Evolutionary conservation across 2,329 filamentous ascomycete species (phyloP).

Genomic region (Mycosphaerella sp.): DNA sequence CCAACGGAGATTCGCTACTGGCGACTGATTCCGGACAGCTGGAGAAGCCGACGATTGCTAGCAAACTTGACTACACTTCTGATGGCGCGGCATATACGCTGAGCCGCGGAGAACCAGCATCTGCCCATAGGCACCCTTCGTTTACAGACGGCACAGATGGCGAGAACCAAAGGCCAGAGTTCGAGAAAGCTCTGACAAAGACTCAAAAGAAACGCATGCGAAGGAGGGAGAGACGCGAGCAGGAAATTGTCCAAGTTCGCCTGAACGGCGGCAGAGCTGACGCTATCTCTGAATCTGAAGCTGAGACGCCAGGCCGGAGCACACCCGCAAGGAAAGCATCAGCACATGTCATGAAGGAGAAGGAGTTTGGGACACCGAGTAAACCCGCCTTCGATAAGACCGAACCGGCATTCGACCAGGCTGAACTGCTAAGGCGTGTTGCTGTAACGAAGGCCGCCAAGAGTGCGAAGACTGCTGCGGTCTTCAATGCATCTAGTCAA

Average conservation of each 20-base stretch:
- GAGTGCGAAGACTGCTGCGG: background rate
- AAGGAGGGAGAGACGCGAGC: conserved; percentile 29
- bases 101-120: conserved; percentile 2
- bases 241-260: conserved; percentile 2
- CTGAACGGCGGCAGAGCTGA: conserved; percentile 15
- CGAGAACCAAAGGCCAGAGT: conserved; percentile 17
- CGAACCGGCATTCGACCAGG: background rate
- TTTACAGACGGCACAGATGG: conserved; percentile 22
- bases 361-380: conserved; percentile 2
- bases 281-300: conserved; percentile 33
- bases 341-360: conserved; percentile 24
- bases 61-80: conserved; percentile 38
- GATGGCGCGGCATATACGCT: conserved; percentile 38
- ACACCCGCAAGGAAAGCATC: conserved; percentile 37
- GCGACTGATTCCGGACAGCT: background rate
- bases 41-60: conserved; percentile 5
- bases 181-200: conserved; percentile 30
- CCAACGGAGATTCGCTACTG: background rate
- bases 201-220: conserved; percentile 35
- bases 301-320: conserved; percentile 24
- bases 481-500: too few relatives aligned
- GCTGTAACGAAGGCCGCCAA: background rate
- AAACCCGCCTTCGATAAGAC: background rate
- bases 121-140: conserved; percentile 1
- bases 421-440: background rate